phyloP scores from a whole-genome alignment of 1,139 yeast species.

The Hyphopichia burtonii region DNA sequence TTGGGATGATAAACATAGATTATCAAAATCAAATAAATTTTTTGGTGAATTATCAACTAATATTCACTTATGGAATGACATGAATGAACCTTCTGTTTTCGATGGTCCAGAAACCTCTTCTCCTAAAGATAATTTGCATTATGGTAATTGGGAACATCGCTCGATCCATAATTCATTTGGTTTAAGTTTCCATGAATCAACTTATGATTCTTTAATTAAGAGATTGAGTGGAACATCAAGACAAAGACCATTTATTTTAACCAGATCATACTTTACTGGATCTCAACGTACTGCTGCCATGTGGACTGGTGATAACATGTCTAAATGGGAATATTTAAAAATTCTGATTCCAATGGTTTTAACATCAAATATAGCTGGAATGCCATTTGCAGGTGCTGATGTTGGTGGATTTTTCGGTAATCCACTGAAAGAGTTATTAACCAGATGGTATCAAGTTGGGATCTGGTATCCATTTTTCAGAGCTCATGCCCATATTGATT shows the following conservation, averaged over 20 bases:
- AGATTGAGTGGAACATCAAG: conserved; percentile 47
- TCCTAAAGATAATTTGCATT: conserved; percentile 77
- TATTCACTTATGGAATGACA: conserved; percentile 91
- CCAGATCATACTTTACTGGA: conserved; percentile 86
- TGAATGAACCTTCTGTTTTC: conserved; percentile 96
- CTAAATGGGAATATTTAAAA: conserved; percentile 84
- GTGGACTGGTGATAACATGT: conserved; percentile 98
- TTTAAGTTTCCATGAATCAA: conserved; percentile 73
- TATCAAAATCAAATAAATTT: conserved; percentile 30
- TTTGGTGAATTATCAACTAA: conserved; percentile 57
- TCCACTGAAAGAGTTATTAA: conserved; percentile 74
- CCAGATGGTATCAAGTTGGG: conserved; percentile 96
- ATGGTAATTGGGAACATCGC: conserved; percentile 84
- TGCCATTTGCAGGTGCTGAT: conserved; percentile 95
- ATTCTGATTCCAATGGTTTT: conserved; percentile 85
- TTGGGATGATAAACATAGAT: conserved; percentile 51
- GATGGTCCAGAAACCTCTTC: conserved; percentile 92
- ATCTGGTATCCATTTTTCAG: conserved; percentile 95
- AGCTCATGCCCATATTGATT: conserved; percentile 94
- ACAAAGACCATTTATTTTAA: conserved; percentile 82
- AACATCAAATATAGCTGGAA: conserved; percentile 77
- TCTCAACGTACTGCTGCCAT: conserved; percentile 89
- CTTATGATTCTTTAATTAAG: conserved; percentile 60
- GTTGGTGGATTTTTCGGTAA: conserved; percentile 96
- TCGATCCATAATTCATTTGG: conserved; percentile 89